These are phyloP conservation scores for Botrytis galanthina DNA, from an alignment of 2,329 filamentous ascomycete species.

Conservation along the genomic window DNA sequence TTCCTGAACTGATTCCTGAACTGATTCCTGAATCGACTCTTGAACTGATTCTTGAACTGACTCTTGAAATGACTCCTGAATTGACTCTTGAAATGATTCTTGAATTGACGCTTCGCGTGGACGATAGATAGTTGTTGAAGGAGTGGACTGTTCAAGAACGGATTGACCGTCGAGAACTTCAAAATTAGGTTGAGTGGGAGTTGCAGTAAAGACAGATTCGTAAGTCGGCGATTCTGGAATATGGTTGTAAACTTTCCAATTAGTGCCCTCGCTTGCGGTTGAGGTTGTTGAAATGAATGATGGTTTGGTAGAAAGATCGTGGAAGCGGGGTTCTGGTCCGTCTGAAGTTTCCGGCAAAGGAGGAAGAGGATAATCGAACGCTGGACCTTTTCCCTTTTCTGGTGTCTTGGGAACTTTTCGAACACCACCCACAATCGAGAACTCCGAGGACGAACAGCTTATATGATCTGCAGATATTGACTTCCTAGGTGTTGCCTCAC, in stretches of 20 bases:
- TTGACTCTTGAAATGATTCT: background rate
- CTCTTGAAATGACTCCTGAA: background rate
- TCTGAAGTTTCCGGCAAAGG: slow-evolving; percentile 33
- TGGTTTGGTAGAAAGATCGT: slow-evolving; percentile 37
- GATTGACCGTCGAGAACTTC: slow-evolving; percentile 16
- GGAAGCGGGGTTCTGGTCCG: slow-evolving; percentile 28
- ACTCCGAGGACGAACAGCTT: slow-evolving; percentile 37
- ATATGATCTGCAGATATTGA: slow-evolving; percentile 37
- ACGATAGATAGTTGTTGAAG: slow-evolving; percentile 16
- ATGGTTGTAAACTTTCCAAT: slow-evolving; percentile 38
- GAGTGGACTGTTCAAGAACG: slow-evolving; percentile 12
- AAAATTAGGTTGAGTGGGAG: slow-evolving; percentile 20
- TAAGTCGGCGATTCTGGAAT: slow-evolving; percentile 24
- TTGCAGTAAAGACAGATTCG: slow-evolving; percentile 26
- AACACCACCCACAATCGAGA: slow-evolving; percentile 38
- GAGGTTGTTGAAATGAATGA: slow-evolving; percentile 38
- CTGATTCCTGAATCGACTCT: background rate
- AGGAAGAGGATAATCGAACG: slow-evolving; percentile 29
- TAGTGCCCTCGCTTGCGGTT: slow-evolving; percentile 37
- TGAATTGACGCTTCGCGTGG: background rate
- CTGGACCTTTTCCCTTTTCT: slow-evolving; percentile 35
- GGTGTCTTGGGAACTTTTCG: slow-evolving; percentile 40
- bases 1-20: background rate
- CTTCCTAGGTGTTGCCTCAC: slow-evolving; percentile 31
- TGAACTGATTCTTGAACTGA: background rate